A percentile compares a stretch with the other conserved stretches of the same genome.
Evolutionary conservation across 441 rosid species (phyloP).

Genomic region (Melianthus villosus): DNA sequence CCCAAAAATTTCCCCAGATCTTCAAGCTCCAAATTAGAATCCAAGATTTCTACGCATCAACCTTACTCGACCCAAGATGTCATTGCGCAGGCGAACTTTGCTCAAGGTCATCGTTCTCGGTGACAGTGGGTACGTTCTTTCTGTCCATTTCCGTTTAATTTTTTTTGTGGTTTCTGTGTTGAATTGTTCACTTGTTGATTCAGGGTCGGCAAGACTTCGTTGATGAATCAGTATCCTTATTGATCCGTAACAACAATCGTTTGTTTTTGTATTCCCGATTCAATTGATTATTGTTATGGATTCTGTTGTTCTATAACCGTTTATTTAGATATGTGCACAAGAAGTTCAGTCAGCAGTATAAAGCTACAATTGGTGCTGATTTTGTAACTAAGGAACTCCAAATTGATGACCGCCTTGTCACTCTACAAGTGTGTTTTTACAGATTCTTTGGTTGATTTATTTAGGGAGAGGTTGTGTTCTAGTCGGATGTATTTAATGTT

Average conservation of each 20-base stretch:
- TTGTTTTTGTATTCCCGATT: no score
- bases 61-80: no score
- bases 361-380: conserved; percentile 95
- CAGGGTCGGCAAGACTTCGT: conserved; percentile 96
- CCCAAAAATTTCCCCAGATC: no score
- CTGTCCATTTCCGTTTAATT: background rate
- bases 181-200: conserved; percentile 4
- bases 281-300: conserved; percentile 3
- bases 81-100: conserved; percentile 60
- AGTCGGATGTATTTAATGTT: no score
- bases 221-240: conserved; percentile 99
- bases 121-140: conserved; percentile 65
- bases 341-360: conserved; percentile 85
- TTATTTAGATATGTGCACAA: conserved; percentile 68
- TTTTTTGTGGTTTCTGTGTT: background rate
- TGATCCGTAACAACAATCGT: no score
- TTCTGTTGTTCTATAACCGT: conserved; percentile 20
- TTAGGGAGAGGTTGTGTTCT: no score
- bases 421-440: conserved; percentile 52
- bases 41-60: no score
- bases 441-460: no score
- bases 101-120: conserved; percentile 94
- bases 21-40: no score
- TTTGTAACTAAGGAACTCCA: conserved; percentile 90
- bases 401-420: conserved; percentile 75